These are phyloP conservation scores for Phytopythium litorale DNA, from an alignment of 352 stramenopile species.

Conservation along the genomic window DNA sequence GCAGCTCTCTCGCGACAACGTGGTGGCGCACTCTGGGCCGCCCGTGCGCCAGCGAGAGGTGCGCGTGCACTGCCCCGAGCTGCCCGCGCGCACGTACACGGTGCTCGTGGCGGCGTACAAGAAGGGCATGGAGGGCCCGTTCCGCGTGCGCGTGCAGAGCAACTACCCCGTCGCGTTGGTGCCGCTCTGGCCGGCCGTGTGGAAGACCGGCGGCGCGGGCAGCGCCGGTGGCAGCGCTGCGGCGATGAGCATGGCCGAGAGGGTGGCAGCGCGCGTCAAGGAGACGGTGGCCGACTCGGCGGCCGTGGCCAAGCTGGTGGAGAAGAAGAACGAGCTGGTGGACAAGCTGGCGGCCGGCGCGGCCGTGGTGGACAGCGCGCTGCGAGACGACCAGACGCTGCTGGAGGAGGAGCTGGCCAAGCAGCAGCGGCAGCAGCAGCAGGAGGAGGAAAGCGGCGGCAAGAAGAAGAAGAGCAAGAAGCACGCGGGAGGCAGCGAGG, in stretches of 20 bases:
- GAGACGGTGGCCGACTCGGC: slow-evolving; percentile 56
- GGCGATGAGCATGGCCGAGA: slow-evolving; percentile 37
- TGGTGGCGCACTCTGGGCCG: slow-evolving; percentile 79
- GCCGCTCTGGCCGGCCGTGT: slow-evolving; percentile 78
- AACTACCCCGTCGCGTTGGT: slow-evolving; percentile 79
- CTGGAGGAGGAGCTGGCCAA: slow-evolving; percentile 55
- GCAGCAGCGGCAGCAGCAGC: slow-evolving; percentile 42
- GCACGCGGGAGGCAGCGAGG: slow-evolving; percentile 18
- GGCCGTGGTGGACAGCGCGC: slow-evolving; percentile 58
- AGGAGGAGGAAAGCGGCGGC: slow-evolving; percentile 18
- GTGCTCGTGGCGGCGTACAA: slow-evolving; percentile 86
- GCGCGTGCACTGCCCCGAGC: slow-evolving; percentile 59
- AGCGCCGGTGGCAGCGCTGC: slow-evolving; percentile 31
- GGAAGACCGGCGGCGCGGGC: slow-evolving; percentile 52
- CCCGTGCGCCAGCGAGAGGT: slow-evolving; percentile 73
- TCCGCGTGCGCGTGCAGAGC: slow-evolving; percentile 80
- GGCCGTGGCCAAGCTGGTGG: slow-evolving; percentile 43
- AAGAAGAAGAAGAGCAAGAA: slow-evolving; percentile 20
- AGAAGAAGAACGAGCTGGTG: slow-evolving; percentile 72
- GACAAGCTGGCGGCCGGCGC: slow-evolving; percentile 62
- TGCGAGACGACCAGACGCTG: slow-evolving; percentile 60
- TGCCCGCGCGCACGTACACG: slow-evolving; percentile 83
- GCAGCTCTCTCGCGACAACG: slow-evolving; percentile 63
- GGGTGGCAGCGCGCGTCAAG: slow-evolving; percentile 63
- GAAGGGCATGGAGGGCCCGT: slow-evolving; percentile 88